phyloP scores from a whole-genome alignment of 768 basidiomycete genomes.

The Royoungia palumana region DNA sequence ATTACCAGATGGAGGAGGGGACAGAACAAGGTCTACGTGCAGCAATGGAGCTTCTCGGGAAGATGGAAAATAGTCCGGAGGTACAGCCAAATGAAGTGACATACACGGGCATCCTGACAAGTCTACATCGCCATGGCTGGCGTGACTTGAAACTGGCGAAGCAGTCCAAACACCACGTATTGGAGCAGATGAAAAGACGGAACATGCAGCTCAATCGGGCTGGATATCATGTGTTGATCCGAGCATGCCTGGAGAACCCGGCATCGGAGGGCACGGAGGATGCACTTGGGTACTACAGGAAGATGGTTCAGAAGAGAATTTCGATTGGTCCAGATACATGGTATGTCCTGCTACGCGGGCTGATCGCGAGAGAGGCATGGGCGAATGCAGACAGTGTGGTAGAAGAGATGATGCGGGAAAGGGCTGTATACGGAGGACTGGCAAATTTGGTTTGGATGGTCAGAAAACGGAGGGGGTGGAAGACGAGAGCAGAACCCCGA shows the following conservation, averaged over 20 bases:
- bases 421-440: constrained; percentile 45
- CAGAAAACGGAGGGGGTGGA: constrained; percentile 37
- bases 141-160: constrained; percentile 42
- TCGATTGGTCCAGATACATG: constrained; percentile 63
- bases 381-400: constrained; percentile 56
- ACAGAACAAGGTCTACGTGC: constrained; percentile 51
- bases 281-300: constrained; percentile 57
- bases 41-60: constrained; percentile 65
- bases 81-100: constrained; percentile 71
- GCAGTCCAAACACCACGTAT: constrained; percentile 48
- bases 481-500: constrained; percentile 24
- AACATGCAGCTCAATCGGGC: constrained; percentile 55
- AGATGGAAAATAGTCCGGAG: constrained; percentile 63
- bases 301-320: constrained; percentile 53
- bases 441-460: constrained; percentile 49
- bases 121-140: constrained; percentile 62
- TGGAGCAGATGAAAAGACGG: constrained; percentile 55
- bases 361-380: constrained; percentile 59
- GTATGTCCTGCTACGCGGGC: constrained; percentile 69
- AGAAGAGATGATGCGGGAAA: constrained; percentile 53
- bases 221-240: constrained; percentile 77
- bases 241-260: constrained; percentile 55
- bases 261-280: constrained; percentile 47
- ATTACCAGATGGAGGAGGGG: constrained; percentile 61
- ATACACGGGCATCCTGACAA: constrained; percentile 77